Conservation (phyloP, 1,284 basidiomycete genomes). For the Meira nashicola region DNA sequence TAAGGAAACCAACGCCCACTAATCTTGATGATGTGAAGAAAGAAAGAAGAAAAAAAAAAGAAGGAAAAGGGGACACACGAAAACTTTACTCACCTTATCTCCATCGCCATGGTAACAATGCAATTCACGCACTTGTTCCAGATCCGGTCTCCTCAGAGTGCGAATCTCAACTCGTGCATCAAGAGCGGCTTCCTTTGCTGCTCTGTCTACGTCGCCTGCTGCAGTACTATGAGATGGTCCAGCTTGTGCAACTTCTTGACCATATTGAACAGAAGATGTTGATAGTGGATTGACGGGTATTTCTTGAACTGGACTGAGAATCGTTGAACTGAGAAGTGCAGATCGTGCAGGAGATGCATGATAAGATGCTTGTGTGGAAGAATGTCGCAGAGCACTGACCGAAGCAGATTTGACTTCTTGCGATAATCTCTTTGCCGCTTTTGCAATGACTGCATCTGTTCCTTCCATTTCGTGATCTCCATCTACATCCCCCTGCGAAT, state of each 20-base stretch:
- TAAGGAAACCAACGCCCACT: too few relatives aligned
- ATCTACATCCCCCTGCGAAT: conserved; percentile 21
- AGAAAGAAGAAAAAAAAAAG: conserved; percentile 7
- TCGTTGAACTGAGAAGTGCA: background rate
- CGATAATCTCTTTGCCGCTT: background rate
- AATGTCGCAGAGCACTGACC: background rate
- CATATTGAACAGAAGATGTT: background rate
- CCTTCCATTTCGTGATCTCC: background rate
- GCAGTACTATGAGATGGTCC: background rate
- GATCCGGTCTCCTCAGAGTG: conserved; percentile 29
- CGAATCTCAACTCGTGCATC: conserved; percentile 42
- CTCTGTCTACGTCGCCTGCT: background rate
- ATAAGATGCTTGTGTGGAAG: background rate
- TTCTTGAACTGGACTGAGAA: background rate
- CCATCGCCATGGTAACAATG: conserved; percentile 44
- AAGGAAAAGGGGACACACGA: conserved; percentile 7
- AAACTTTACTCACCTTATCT: conserved; percentile 37
- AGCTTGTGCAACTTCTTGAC: background rate
- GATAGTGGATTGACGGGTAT: background rate
- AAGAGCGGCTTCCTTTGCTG: conserved; percentile 33
- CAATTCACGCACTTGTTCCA: conserved; percentile 46
- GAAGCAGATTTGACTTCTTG: background rate
- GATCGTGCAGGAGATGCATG: background rate
- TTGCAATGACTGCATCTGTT: background rate
- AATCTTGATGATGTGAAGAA: too few relatives aligned